Percentiles rank a stretch among this genome's conserved stretches.
These are phyloP conservation scores for Zygosaccharomyces gambellarensis DNA, from an alignment of 805 yeast genomes.

Conservation along the genomic window DNA sequence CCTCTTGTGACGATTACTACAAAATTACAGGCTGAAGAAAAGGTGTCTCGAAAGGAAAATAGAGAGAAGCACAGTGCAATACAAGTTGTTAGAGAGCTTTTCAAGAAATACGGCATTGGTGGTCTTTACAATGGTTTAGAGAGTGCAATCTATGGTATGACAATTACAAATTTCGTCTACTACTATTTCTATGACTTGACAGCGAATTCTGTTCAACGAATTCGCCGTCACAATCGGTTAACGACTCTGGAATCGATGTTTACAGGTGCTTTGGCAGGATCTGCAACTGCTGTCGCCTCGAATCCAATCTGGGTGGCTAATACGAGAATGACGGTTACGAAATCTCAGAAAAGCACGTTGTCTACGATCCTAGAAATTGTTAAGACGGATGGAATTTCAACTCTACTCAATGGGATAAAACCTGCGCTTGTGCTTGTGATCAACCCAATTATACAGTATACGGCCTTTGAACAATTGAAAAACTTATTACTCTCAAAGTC, in stretches of 20 bases:
- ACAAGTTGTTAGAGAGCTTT: conserved; percentile 44
- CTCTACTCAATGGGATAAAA: conserved; percentile 77
- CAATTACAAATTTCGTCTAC: conserved; percentile 81
- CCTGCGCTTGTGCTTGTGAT: conserved; percentile 84
- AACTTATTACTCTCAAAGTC: conserved; percentile 49
- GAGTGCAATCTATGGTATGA: conserved; percentile 80
- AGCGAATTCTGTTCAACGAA: conserved; percentile 39
- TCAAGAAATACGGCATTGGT: conserved; percentile 53
- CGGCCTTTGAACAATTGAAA: conserved; percentile 82
- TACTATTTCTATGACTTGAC: conserved; percentile 86
- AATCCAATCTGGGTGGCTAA: conserved; percentile 96
- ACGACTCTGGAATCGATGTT: conserved; percentile 62
- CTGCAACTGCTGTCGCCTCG: conserved; percentile 72
- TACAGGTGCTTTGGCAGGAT: conserved; percentile 84
- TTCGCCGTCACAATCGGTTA: conserved; percentile 35
- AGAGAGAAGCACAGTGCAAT: conserved; percentile 21
- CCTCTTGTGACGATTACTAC: conserved; percentile 86
- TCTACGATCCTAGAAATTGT: conserved; percentile 57
- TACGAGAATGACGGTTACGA: conserved; percentile 72
- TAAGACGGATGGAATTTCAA: conserved; percentile 62
- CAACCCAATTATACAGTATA: conserved; percentile 89
- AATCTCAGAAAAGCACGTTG: conserved; percentile 43
- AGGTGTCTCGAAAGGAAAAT: conserved; percentile 19
- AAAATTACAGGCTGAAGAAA: conserved; percentile 58
- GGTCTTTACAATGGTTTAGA: conserved; percentile 84